These are phyloP conservation scores for Yamadazyma insecticola DNA, from an alignment of 805 yeast genomes.

Conservation along the genomic window DNA sequence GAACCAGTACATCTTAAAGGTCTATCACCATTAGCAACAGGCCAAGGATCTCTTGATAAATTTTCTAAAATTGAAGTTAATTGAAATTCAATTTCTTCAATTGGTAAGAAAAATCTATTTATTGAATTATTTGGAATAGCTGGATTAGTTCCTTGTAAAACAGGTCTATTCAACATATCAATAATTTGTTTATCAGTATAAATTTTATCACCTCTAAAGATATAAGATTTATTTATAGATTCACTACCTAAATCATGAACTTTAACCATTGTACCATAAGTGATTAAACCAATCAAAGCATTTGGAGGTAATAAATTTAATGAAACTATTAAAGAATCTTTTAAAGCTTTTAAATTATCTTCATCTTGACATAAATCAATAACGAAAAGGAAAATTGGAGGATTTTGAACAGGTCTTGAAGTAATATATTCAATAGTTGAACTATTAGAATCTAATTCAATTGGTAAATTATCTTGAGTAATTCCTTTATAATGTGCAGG, in stretches of 20 bases:
- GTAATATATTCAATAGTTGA: constrained; percentile 52
- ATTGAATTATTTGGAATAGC: constrained; percentile 8
- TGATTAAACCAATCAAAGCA: constrained; percentile 52
- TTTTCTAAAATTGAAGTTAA: constrained; percentile 46
- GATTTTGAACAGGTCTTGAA: constrained; percentile 33
- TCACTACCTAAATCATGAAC: constrained; percentile 47
- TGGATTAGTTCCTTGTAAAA: constrained; percentile 6
- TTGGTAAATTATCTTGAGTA: constrained; percentile 21
- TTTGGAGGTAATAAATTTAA: constrained; percentile 49
- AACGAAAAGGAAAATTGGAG: constrained; percentile 48
- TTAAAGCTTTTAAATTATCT: constrained; percentile 42
- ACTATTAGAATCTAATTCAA: constrained; percentile 33
- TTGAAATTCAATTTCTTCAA: constrained; percentile 47
- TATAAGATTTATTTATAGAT: constrained; percentile 25
- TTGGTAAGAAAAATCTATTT: constrained; percentile 42
- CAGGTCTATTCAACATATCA: constrained; percentile 13
- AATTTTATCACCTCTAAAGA: constrained; percentile 54
- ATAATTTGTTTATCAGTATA: constrained; percentile 44
- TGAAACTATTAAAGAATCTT: constrained; percentile 40
- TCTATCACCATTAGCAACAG: constrained; percentile 49
- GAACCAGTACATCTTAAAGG: constrained; percentile 54
- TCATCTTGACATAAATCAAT: constrained; percentile 57
- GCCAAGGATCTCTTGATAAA: constrained; percentile 78
- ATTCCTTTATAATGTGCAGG: constrained; percentile 20
- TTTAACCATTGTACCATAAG: constrained; percentile 57